Evolutionary conservation across 106 monocot species (phyloP).

Genomic region (Apostasia shenzhenica): DNA sequence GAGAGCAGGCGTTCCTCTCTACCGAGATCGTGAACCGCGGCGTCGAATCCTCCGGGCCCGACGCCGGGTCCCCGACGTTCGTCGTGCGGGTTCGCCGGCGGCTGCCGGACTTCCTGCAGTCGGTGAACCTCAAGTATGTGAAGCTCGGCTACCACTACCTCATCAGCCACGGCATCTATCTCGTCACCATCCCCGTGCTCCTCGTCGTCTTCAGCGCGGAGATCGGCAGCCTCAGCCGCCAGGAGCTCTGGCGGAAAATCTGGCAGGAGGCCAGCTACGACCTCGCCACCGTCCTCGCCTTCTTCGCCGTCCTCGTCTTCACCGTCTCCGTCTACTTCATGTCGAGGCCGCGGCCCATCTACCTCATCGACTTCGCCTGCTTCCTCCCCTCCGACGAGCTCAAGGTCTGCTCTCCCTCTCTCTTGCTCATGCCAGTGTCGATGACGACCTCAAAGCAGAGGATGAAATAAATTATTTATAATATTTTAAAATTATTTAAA

Average conservation of each 20-base stretch:
- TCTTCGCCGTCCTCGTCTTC: constrained; percentile 63
- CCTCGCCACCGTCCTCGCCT: constrained; percentile 67
- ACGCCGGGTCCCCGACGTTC: constrained; percentile 85
- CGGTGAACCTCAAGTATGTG: constrained; percentile 96
- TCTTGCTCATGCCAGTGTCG: neutral
- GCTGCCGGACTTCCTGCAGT: constrained; percentile 92
- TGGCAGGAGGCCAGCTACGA: constrained; percentile 91
- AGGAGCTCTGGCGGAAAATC: constrained; percentile 74
- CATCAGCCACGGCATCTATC: constrained; percentile 77
- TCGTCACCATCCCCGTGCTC: constrained; percentile 73
- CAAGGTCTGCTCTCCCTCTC: constrained; percentile 34
- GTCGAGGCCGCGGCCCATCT: constrained; percentile 68
- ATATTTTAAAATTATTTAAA: neutral
- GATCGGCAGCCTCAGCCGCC: constrained; percentile 68
- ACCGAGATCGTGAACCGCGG: constrained; percentile 98
- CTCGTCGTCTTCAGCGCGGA: constrained; percentile 74
- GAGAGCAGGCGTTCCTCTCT: constrained; percentile 64
- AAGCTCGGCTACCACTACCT: constrained; percentile 90
- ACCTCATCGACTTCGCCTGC: constrained; percentile 91
- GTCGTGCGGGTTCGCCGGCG: constrained; percentile 74
- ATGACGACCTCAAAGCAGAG: neutral
- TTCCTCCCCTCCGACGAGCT: constrained; percentile 75
- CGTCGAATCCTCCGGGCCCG: constrained; percentile 67
- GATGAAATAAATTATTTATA: neutral
- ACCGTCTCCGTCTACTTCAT: constrained; percentile 76